Conservation (phyloP, 441 rosid species). For the Erodium chrysanthum region DNA sequence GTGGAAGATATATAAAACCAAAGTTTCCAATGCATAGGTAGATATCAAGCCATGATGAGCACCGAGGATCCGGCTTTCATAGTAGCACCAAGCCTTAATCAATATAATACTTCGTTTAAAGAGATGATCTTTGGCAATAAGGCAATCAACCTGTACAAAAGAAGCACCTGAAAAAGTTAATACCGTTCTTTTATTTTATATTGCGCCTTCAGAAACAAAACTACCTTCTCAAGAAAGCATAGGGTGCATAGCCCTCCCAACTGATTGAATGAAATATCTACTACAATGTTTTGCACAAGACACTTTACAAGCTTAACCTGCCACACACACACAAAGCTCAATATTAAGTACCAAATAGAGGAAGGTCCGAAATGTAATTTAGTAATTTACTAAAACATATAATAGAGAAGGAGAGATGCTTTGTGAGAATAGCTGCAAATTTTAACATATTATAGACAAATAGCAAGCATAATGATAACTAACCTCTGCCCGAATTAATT, state of each 20-base stretch:
- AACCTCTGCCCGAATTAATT: slow-evolving; percentile 23
- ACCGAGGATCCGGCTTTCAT: slow-evolving; percentile 31
- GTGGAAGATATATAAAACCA: slow-evolving; percentile 28
- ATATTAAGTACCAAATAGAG: slow-evolving; percentile 1
- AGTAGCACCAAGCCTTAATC: slow-evolving; percentile 35
- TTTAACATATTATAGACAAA: background rate
- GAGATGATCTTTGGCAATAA: slow-evolving; percentile 29
- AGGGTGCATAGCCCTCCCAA: slow-evolving; percentile 20
- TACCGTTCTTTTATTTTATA: background rate
- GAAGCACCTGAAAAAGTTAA: background rate
- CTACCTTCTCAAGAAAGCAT: slow-evolving; percentile 27
- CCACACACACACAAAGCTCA: background rate
- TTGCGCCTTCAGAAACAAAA: background rate
- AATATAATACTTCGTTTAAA: slow-evolving; percentile 29
- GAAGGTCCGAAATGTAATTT: background rate
- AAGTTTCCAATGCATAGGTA: slow-evolving; percentile 32
- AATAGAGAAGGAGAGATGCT: background rate
- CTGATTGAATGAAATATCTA: slow-evolving; percentile 25
- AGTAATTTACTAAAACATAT: background rate
- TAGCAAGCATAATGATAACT: background rate
- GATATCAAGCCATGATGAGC: slow-evolving; percentile 34
- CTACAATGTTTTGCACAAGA: slow-evolving; percentile 20
- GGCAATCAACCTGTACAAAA: slow-evolving; percentile 25
- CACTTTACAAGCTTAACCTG: slow-evolving; percentile 28
- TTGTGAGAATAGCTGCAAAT: background rate